Base-by-base conservation (phyloP, 345 rosid genomes). In the Salix koriyanagi region DNA sequence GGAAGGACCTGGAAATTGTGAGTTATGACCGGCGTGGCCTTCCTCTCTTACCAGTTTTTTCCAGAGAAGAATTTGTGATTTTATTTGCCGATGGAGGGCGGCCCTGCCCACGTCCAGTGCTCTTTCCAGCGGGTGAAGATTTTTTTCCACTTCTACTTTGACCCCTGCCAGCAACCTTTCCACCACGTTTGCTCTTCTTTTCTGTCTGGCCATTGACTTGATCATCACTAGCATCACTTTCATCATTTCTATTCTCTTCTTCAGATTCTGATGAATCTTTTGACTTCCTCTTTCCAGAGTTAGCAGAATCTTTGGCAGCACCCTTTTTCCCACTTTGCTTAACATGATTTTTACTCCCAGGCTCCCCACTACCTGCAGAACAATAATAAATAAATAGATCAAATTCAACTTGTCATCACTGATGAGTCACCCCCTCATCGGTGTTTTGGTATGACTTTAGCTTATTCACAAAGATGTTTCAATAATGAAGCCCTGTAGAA, bases 1-100 rank as follows among this genome's bases (percentile, higher is more conserved):
- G 65, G n/a, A n/a, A n/a, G n/a, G 16, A 2, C 9, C 2, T 34
- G 19, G 14, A 65, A 23, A 3, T 54, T 3, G 25, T 11, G 26
- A 58, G 70, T 79, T 64, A 92, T 4, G 89, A 74, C 89, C 88
- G 91, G 2, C 94, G 89, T 12, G 95, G 94, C 76, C 97, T 86
- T 74, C 98, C 97, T 83, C 94, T 86, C 84, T 79, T 91, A 19
- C 94, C 91, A 4, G 85, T 41, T 82, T 86, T 90, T 5, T 25
- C 89, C 67, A 68, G 81, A 7, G 88, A 60, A 76, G 93, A 26
- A 66, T 37, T 78, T 11, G 82, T 58, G 39, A 79, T 80, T 68
- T 85, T 88, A 67, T 74, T 80, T 7, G 89, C 79, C 2, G 84
- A 37, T n/a, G 86, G 23, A 3, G 80, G 44, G 34, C 81, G 83